phyloP scores from a whole-genome alignment of 2,329 filamentous ascomycete species.

The Verticillium dahliae region DNA sequence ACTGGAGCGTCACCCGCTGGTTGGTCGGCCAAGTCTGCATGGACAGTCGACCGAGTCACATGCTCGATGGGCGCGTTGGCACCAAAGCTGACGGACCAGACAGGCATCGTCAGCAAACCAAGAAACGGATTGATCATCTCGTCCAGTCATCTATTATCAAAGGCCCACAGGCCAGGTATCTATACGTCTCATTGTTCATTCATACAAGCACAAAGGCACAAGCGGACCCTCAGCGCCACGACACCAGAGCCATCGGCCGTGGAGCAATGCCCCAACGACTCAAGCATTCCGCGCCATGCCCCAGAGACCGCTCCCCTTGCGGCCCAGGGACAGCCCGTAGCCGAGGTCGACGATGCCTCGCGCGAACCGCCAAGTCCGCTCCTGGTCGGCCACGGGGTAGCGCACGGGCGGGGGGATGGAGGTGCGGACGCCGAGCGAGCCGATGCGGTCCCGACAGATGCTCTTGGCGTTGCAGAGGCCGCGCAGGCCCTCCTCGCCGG shows the following conservation, averaged over 20 bases:
- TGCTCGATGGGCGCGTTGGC: too few relatives aligned
- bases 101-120: too few relatives aligned
- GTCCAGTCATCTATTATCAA: too few relatives aligned
- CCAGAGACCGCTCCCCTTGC: conserved; percentile 31
- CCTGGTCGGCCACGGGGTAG: conserved; percentile 68
- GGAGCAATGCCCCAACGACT: background rate
- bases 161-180: too few relatives aligned
- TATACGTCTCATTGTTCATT: too few relatives aligned
- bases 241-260: too few relatives aligned
- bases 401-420: conserved; percentile 72
- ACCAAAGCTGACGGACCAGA: too few relatives aligned
- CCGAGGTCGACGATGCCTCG: conserved; percentile 55
- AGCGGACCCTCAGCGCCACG: too few relatives aligned
- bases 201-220: background rate
- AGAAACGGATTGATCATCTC: too few relatives aligned
- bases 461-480: conserved; percentile 84
- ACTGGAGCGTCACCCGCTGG: too few relatives aligned
- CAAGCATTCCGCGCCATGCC: conserved; percentile 37
- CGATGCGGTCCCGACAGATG: conserved; percentile 69
- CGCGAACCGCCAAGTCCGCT: conserved; percentile 58
- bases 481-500: conserved; percentile 79
- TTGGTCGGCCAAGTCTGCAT: too few relatives aligned
- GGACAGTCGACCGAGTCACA: too few relatives aligned
- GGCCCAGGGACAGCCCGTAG: conserved; percentile 38
- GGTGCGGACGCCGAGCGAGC: conserved; percentile 59